Percentiles rank a stretch among this genome's conserved stretches.
These are phyloP conservation scores for Rhododendron mucronatum DNA, from an alignment of 148 eudicot genomes.

Conservation along the genomic window DNA sequence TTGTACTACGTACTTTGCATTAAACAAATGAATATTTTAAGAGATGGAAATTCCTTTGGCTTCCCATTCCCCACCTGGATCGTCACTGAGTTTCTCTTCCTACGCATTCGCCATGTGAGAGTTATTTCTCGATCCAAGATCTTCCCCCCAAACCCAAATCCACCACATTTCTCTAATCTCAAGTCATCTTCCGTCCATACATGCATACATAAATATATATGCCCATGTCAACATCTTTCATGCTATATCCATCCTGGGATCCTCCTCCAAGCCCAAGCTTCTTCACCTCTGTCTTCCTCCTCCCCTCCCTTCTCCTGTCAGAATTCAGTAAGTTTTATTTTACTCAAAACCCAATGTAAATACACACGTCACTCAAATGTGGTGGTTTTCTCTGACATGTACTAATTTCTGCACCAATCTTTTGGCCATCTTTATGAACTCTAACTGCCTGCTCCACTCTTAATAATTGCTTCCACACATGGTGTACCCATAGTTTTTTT, in stretches of 20 bases:
- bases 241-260: not conserved
- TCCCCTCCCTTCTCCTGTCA: constrained; percentile 8
- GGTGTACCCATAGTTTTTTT: too few species aligned
- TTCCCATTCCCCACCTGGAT: not conserved
- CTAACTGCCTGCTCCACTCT: constrained; percentile 7
- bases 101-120: constrained; percentile 48
- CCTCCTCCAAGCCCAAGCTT: not conserved
- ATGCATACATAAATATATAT: not conserved
- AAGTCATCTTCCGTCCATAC: not conserved
- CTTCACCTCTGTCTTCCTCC: not conserved
- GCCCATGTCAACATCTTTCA: not conserved
- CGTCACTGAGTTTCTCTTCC: constrained; percentile 12
- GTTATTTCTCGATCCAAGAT: constrained; percentile 27
- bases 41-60: not conserved
- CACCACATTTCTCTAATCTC: not conserved
- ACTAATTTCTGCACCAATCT: not conserved
- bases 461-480: not conserved
- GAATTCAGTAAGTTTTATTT: constrained; percentile 17
- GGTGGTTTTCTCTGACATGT: not conserved
- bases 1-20: not conserved
- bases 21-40: not conserved
- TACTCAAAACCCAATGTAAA: not conserved
- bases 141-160: not conserved
- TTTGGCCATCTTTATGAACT: not conserved
- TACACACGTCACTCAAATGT: not conserved